Evolutionary conservation across 2,329 filamentous ascomycete species (phyloP).

Genomic region (Xylaria sp.): DNA sequence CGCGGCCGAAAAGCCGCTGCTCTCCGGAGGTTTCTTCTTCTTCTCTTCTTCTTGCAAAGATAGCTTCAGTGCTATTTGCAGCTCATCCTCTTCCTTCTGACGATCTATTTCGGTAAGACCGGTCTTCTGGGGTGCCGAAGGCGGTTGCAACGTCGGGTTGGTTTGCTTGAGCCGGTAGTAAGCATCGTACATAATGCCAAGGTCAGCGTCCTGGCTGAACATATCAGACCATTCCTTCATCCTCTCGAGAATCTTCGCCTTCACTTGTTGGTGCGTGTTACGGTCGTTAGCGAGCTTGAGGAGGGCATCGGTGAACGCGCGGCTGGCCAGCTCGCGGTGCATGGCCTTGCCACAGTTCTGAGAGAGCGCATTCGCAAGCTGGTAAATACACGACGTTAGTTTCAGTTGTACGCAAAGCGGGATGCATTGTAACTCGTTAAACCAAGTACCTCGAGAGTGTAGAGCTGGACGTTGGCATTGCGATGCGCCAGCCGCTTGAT

Average conservation of each 20-base stretch:
- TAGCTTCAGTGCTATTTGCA: slow-evolving; percentile 92
- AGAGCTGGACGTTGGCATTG: slow-evolving; percentile 94
- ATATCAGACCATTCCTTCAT: slow-evolving; percentile 97
- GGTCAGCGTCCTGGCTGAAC: slow-evolving; percentile 85
- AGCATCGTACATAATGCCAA: slow-evolving; percentile 97
- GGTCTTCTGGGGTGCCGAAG: slow-evolving; percentile 91
- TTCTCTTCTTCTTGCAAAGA: slow-evolving; percentile 85
- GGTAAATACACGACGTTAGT: slow-evolving; percentile 8
- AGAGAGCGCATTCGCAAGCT: slow-evolving; percentile 87
- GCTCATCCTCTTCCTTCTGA: slow-evolving; percentile 93
- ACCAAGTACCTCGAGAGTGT: slow-evolving; percentile 76
- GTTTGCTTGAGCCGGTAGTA: slow-evolving; percentile 81
- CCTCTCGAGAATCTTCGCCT: slow-evolving; percentile 92
- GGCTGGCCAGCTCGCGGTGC: slow-evolving; percentile 86
- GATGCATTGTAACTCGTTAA: neutral
- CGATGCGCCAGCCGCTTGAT: slow-evolving; percentile 91
- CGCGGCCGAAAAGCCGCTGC: slow-evolving; percentile 41
- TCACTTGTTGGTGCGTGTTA: slow-evolving; percentile 95
- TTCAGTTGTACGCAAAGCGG: slow-evolving; percentile 6
- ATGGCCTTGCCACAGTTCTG: slow-evolving; percentile 88
- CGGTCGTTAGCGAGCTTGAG: slow-evolving; percentile 89
- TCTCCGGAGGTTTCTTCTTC: slow-evolving; percentile 53
- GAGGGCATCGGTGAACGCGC: slow-evolving; percentile 92
- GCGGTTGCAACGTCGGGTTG: slow-evolving; percentile 88
- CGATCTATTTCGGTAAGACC: slow-evolving; percentile 88